Conservation (phyloP, 345 rosid genomes). For the Durio zibethinus region DNA sequence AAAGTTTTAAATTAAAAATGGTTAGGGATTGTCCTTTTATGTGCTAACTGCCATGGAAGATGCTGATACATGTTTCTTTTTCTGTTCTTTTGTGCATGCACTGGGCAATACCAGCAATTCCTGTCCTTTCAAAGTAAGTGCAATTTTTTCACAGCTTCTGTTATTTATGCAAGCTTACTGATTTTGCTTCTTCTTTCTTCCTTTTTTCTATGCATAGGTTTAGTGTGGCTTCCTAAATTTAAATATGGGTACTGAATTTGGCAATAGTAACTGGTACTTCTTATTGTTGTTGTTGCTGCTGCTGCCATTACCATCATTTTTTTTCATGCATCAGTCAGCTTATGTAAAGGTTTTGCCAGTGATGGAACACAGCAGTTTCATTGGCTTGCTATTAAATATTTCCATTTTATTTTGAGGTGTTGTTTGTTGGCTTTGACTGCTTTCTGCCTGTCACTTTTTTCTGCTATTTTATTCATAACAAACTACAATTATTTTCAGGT, state of each 20-base stretch:
- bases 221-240: background rate
- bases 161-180: background rate
- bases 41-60: constrained; percentile 6
- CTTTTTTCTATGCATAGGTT: background rate
- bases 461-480: background rate
- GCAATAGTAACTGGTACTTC: background rate
- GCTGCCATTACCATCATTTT: background rate
- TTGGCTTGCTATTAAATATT: background rate
- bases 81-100: constrained; percentile 37
- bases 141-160: constrained; percentile 14
- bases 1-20: background rate
- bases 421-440: background rate
- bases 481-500: constrained; percentile 45
- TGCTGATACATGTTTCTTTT: constrained; percentile 31
- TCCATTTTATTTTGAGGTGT: background rate
- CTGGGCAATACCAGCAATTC: constrained; percentile 74
- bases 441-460: constrained; percentile 2
- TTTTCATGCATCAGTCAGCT: background rate
- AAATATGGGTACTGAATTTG: background rate
- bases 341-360: background rate
- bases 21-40: background rate
- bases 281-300: background rate
- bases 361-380: background rate
- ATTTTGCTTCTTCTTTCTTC: background rate
- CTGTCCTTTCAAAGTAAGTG: constrained; percentile 94